Base-by-base conservation (phyloP, 2,329 filamentous ascomycete species). In the Epichloe aotearoae region DNA sequence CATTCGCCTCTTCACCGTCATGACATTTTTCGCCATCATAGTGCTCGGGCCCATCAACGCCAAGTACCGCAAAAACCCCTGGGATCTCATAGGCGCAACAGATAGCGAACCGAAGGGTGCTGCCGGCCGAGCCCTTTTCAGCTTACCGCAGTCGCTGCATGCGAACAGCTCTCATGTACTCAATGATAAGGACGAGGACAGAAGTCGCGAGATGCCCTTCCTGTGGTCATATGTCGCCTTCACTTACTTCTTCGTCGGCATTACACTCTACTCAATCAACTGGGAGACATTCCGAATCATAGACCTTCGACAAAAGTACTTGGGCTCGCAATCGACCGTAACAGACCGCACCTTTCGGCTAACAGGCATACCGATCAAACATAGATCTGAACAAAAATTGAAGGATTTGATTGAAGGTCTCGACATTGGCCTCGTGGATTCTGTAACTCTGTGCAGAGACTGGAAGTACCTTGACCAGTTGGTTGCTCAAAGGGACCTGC, bases 141-240 rank as follows among this genome's bases (percentile, higher is more conserved):
- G 15, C 15, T 38, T 36, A 4, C 36, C 47, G 34, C 45, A 33
- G 4, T 44, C 51, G 2, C 38, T 61, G n/a, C 46, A 58, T 26
- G 39, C 45, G 11, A 42, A 52, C 2, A 54, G 53, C n/a, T 30
- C 57, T 15, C 55, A 57, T 33, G 7, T 44, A 11, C 33, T 56
- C 37, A 62, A 66, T 46, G 67, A 60, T 36, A 58, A 57, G 3
- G 62, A 64, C 37, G 64, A 64, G 55, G 66, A 69, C 40, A 60
- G 56, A 50, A 64, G 64, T 46, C 63, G 61, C 47, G 63, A 67
- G 39, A 58, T 50, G 11, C 55, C 59, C 7, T 95, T 90, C 59
- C 71, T 96, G 1, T 96, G 91, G 89, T 86, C 91, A 61, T 96
- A 97, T 62, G 79, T 95, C 14, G 74, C 86, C n/a, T 98, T 98